Percentiles rank a stretch among this genome's conserved stretches.
phyloP scores from a whole-genome alignment of 108 stramenopile genomes.

The Fistulifera pelliculosa region DNA sequence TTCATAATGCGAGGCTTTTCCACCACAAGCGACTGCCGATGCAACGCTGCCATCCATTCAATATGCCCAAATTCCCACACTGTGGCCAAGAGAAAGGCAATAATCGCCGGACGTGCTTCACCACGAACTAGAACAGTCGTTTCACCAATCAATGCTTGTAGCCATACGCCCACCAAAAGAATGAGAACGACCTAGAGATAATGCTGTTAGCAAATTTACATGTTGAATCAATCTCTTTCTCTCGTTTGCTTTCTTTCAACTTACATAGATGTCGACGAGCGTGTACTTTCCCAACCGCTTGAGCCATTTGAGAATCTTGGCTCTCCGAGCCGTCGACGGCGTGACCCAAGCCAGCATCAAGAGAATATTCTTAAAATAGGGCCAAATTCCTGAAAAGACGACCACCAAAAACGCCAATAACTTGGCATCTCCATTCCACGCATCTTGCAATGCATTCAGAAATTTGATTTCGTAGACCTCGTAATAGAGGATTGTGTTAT shows the following conservation, averaged over 20 bases:
- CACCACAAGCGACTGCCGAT: conserved; percentile 10
- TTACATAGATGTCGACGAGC: conserved; percentile 36
- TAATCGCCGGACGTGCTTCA: conserved; percentile 31
- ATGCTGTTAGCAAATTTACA: no score
- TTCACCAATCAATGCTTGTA: conserved; percentile 36
- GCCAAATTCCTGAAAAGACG: conserved; percentile 75
- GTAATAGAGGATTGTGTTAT: conserved; percentile 18
- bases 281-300: conserved; percentile 34
- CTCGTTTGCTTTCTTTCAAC: no score
- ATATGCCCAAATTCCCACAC: conserved; percentile 40
- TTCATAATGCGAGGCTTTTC: no score
- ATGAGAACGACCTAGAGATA: conserved; percentile 10
- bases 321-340: conserved; percentile 5
- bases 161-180: conserved; percentile 30
- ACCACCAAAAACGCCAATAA: conserved; percentile 43
- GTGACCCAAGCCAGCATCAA: conserved; percentile 43
- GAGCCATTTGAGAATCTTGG: conserved; percentile 32
- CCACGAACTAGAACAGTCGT: conserved; percentile 27
- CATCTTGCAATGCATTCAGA: conserved; percentile 27
- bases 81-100: conserved; percentile 36
- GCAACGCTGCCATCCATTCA: conserved; percentile 28
- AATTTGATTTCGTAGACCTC: conserved; percentile 31
- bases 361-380: conserved; percentile 61
- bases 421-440: conserved; percentile 35
- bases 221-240: no score